Base-by-base conservation (phyloP, 306 rosid species). In the Gastrolobium bilobum region DNA sequence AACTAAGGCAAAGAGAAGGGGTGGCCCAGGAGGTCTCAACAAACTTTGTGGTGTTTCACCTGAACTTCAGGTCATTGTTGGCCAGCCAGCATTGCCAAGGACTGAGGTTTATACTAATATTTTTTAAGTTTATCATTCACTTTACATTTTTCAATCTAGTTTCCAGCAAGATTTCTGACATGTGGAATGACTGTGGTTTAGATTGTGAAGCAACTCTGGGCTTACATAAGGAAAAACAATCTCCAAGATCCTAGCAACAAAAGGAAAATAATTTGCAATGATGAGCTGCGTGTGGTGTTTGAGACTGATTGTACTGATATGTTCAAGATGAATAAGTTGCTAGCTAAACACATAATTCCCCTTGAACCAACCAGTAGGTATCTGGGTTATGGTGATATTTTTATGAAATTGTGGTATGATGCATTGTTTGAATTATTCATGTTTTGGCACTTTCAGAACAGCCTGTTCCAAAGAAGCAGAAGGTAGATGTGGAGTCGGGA, bases 121-220 rank as follows among this genome's bases (percentile, higher is more conserved):
- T 51, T 47, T 70, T 30, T 4, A 70, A 66, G 15, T 30, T 43
- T 14, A 10, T 79, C 31, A 4, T 74, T 46, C 6, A 14, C 43
- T 50, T 78, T 51, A 6, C 38, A 1, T 50, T 53, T 63, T 43
- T 62, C 11, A 11, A 5, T 64, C 14, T 40, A 5, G 70, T 62
- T 79, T 67, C 11, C 39, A 15, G 71, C 15, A 30, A 48, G 73
- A 52, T 78, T 78, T 64, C 79, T 69, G 15, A 75, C 37, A 44
- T 73, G 30, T 39, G 7, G 26, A 65, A 13, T 26, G 61, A 20
- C 69, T 67, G 75, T 58, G 68, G 40, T 84, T 78, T 86, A 92
- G 97, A 92, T 92, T 80, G 97, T 92, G 78, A 92, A 82, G 87
- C 97, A 92, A 83, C 96, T 92, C 51, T 92, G 97, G 97, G 97